Percentiles rank a stretch among this genome's conserved stretches.
Conservation (phyloP, 768 basidiomycete species). For the Phylloporus arenicola region DNA sequence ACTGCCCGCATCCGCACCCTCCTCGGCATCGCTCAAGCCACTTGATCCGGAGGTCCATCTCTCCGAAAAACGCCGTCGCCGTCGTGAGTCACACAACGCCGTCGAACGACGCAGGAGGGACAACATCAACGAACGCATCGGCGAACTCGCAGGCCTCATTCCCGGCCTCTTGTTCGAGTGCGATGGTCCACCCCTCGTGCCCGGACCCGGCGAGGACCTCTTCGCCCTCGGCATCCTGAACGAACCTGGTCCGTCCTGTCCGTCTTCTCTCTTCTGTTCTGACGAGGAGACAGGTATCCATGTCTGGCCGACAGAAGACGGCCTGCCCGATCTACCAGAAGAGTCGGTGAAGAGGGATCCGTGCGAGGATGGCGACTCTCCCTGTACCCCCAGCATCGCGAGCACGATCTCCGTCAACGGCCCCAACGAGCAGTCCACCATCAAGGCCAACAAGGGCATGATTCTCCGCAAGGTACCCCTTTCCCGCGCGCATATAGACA, state of each 20-base stretch:
- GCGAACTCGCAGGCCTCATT: constrained; percentile 81
- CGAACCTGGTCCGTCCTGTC: constrained; percentile 18
- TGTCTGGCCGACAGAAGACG: constrained; percentile 21
- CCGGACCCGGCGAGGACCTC: constrained; percentile 17
- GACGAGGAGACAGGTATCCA: constrained; percentile 18
- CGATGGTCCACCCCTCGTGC: constrained; percentile 30
- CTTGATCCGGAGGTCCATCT: constrained; percentile 38
- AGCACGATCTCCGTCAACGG: constrained; percentile 10
- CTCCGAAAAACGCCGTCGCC: constrained; percentile 73
- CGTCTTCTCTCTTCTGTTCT: background rate
- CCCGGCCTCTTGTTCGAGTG: constrained; percentile 80
- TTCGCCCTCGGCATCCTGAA: constrained; percentile 17
- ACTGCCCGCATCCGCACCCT: constrained; percentile 8
- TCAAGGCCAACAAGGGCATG: constrained; percentile 95
- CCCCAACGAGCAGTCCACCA: constrained; percentile 36
- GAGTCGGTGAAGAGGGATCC: constrained; percentile 29
- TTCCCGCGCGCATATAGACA: background rate
- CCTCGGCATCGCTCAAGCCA: constrained; percentile 5
- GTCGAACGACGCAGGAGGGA: constrained; percentile 84
- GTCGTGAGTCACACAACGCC: constrained; percentile 87
- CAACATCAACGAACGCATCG: constrained; percentile 95
- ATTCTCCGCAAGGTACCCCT: constrained; percentile 67
- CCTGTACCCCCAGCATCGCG: constrained; percentile 5
- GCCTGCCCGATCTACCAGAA: constrained; percentile 28
- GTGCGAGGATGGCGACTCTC: constrained; percentile 25